These are phyloP conservation scores for Letharia columbiana DNA, from an alignment of 495 filamentous ascomycete genomes.

Conservation along the genomic window DNA sequence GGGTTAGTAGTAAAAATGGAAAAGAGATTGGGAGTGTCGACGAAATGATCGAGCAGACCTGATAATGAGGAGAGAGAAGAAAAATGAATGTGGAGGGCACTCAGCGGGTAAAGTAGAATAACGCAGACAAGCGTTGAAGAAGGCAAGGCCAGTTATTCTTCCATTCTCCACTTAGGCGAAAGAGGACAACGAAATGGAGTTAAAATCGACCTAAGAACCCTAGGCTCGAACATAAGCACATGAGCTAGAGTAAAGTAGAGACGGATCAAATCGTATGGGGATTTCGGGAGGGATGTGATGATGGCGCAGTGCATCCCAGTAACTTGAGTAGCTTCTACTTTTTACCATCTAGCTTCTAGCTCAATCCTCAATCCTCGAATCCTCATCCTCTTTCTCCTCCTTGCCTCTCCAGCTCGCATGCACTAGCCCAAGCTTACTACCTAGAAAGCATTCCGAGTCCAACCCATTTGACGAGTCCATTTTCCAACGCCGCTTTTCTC, in stretches of 20 bases:
- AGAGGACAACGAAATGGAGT: conserved; percentile 21
- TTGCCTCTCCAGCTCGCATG: conserved; percentile 23
- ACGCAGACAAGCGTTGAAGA: conserved; percentile 18
- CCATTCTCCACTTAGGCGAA: conserved; percentile 21
- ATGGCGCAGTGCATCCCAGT: conserved; percentile 27
- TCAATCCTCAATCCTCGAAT: no score
- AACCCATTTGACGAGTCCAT: conserved; percentile 17
- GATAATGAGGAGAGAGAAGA: conserved; percentile 24
- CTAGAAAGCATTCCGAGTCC: conserved; percentile 4
- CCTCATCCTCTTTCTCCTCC: conserved; percentile 8
- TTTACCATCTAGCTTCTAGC: background rate
- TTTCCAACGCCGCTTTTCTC: conserved; percentile 22
- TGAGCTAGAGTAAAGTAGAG: conserved; percentile 17
- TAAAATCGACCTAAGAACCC: conserved; percentile 16
- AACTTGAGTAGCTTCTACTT: background rate
- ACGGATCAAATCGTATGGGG: conserved; percentile 24
- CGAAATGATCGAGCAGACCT: conserved; percentile 13
- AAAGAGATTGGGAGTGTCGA: conserved; percentile 19
- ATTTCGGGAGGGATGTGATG: conserved; percentile 25
- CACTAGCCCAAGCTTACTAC: conserved; percentile 16
- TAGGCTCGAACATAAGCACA: conserved; percentile 9
- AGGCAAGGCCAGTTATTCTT: background rate
- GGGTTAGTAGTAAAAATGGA: conserved; percentile 23
- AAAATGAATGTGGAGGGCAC: conserved; percentile 29
- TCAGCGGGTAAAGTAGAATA: conserved; percentile 26